Conservation (phyloP, 306 rosid genomes). For the Inga leiocalycina region DNA sequence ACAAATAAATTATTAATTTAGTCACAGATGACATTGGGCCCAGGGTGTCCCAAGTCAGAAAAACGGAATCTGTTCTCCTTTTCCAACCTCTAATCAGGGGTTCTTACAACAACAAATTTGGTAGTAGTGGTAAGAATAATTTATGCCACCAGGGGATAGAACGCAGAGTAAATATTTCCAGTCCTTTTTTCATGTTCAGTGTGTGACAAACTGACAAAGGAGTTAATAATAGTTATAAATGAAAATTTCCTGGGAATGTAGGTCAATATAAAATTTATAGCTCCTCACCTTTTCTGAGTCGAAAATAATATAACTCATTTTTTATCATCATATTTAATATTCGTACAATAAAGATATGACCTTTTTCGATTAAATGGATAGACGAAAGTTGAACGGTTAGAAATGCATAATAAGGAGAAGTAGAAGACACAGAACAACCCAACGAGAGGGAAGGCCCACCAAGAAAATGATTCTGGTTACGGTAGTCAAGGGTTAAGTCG, state of each 20-base stretch:
- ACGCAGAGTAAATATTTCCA: conserved; percentile 4
- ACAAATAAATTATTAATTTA: not conserved
- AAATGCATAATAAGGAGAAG: not conserved
- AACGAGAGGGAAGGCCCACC: conserved; percentile 42
- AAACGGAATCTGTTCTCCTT: not conserved
- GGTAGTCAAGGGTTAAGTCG: conserved; percentile 56
- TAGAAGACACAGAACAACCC: conserved; percentile 43
- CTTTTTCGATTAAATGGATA: too few species aligned
- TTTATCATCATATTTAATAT: not conserved
- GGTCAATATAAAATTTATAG: not conserved
- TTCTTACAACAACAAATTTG: not conserved
- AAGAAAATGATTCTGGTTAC: conserved; percentile 51
- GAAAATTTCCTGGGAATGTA: conserved; percentile 16
- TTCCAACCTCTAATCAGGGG: not conserved
- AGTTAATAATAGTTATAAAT: conserved; percentile 14
- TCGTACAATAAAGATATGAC: not conserved
- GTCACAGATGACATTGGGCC: not conserved
- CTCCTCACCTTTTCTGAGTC: not conserved
- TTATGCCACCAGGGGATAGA: not conserved
- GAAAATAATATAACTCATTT: not conserved
- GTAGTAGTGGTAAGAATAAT: not conserved
- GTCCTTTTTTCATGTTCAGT: conserved; percentile 1
- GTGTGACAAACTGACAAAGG: not conserved
- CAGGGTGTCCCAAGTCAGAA: not conserved
- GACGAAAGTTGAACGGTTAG: not conserved